phyloP scores from a whole-genome alignment of 2,329 filamentous ascomycete species.

The Botryotinia globosa region DNA sequence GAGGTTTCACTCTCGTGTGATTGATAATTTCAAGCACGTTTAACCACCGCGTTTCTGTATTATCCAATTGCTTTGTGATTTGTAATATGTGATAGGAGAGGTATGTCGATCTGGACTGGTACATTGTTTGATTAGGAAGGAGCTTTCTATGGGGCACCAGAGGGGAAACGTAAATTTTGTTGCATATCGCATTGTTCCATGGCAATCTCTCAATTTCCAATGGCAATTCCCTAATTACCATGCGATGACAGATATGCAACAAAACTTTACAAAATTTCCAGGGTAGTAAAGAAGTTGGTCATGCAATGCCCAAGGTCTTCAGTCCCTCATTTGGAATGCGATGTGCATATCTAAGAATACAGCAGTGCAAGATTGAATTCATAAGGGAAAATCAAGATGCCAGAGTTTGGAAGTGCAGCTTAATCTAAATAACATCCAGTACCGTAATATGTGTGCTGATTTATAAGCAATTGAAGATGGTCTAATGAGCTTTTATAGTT shows the following conservation, averaged over 20 bases:
- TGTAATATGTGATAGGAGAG: background rate
- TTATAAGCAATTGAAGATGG: background rate
- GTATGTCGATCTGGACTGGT: background rate
- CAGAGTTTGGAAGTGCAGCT: background rate
- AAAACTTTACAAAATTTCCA: background rate
- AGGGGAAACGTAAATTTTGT: background rate
- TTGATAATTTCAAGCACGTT: background rate
- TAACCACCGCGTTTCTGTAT: background rate
- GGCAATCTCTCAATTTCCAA: too few relatives aligned
- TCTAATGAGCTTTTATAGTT: background rate
- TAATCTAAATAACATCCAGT: background rate
- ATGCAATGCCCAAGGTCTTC: background rate
- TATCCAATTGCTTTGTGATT: background rate
- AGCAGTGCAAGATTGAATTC: background rate
- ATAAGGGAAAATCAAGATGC: background rate
- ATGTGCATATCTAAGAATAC: background rate
- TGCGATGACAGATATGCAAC: background rate
- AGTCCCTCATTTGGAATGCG: background rate
- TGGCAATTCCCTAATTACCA: background rate
- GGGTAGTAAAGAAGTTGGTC: background rate
- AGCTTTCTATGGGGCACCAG: background rate
- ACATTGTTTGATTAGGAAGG: background rate
- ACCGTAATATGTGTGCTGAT: background rate
- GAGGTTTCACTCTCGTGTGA: background rate
- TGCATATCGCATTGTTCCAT: background rate